Conservation (phyloP, 352 stramenopile genomes). For the Sclerospora graminicola region DNA sequence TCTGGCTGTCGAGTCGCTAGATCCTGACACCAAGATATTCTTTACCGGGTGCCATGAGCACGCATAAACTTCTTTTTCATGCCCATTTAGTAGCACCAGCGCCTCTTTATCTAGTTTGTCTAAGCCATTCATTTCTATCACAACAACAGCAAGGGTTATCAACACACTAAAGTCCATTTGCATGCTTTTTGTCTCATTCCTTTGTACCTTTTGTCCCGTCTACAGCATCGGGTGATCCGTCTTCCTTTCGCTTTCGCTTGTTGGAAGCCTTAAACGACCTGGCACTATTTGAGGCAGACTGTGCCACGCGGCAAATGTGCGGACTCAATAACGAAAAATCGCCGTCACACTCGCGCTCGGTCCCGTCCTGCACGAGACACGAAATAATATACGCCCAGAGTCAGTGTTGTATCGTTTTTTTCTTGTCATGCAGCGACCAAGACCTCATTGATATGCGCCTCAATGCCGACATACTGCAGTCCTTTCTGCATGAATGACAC, state of each 20-base stretch:
- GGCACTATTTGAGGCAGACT: conserved; percentile 62
- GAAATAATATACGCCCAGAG: background rate
- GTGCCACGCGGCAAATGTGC: conserved; percentile 81
- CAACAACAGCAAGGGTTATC: background rate
- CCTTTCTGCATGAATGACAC: conserved; percentile 99
- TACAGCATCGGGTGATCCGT: conserved; percentile 51
- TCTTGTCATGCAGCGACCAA: too few species aligned
- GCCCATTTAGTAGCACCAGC: conserved; percentile 59
- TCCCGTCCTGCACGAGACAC: conserved; percentile 55
- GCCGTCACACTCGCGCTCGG: conserved; percentile 74
- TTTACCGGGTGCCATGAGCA: conserved; percentile 95
- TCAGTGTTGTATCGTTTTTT: too few species aligned
- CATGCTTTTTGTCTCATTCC: background rate
- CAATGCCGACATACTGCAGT: conserved; percentile 90
- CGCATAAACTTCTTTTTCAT: conserved; percentile 92
- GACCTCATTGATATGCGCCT: conserved; percentile 85
- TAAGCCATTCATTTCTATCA: conserved; percentile 46
- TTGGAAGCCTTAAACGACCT: conserved; percentile 54
- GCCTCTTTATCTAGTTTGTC: conserved; percentile 53
- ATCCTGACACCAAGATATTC: conserved; percentile 94
- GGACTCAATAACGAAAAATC: conserved; percentile 90
- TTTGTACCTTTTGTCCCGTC: conserved; percentile 53
- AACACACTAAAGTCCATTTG: background rate
- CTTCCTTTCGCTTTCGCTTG: conserved; percentile 77
- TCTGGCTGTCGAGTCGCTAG: conserved; percentile 90